Percentiles rank a stretch among this genome's conserved stretches.
phyloP scores from a whole-genome alignment of 106 monocot genomes.

The Apostasia ramifera region DNA sequence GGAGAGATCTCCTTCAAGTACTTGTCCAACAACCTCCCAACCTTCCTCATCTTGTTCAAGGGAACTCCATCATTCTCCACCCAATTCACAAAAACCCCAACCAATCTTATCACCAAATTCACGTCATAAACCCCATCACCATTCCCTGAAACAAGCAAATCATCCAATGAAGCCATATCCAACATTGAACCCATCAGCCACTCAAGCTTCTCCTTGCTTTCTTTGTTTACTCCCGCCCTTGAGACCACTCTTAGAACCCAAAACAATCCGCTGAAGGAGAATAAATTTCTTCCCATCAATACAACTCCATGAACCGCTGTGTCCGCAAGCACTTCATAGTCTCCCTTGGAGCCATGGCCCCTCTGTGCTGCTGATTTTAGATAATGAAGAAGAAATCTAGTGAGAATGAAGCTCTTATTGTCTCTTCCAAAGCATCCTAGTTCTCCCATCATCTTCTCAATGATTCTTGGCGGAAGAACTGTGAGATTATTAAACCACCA shows the following conservation, averaged over 20 bases:
- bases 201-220: constrained; percentile 72
- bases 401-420: constrained; percentile 56
- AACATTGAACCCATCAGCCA: constrained; percentile 63
- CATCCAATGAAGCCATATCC: constrained; percentile 80
- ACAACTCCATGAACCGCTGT: constrained; percentile 77
- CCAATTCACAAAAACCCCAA: constrained; percentile 56
- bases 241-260: constrained; percentile 80
- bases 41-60: constrained; percentile 71
- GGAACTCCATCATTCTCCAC: constrained; percentile 21
- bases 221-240: constrained; percentile 33
- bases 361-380: constrained; percentile 23
- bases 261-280: constrained; percentile 75
- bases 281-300: constrained; percentile 42
- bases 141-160: constrained; percentile 67
- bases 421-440: constrained; percentile 45
- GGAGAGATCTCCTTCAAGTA: constrained; percentile 88
- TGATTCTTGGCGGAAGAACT: constrained; percentile 26
- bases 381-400: constrained; percentile 67
- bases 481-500: constrained; percentile 80
- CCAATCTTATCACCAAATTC: constrained; percentile 71
- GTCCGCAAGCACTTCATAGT: constrained; percentile 56
- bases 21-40: constrained; percentile 75
- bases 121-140: constrained; percentile 73
- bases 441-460: constrained; percentile 34
- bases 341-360: not conserved